Conservation (phyloP, 106 monocot species). For the Acorus gramineus region DNA sequence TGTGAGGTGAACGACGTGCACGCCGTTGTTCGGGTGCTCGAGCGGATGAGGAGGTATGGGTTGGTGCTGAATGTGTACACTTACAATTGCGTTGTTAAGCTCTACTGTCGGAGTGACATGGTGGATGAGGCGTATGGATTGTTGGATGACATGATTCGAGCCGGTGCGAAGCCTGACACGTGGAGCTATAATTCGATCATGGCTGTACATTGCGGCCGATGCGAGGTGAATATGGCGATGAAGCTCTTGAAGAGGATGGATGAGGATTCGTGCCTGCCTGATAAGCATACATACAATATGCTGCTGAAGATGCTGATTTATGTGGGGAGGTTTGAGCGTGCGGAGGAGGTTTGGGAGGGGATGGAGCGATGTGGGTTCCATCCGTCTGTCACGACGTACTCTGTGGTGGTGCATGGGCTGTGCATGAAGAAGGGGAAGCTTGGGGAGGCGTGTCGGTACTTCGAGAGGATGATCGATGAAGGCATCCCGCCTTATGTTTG, state of each 20-base stretch:
- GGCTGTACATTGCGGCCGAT: slow-evolving; percentile 46
- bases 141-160: slow-evolving; percentile 58
- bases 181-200: slow-evolving; percentile 82
- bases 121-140: slow-evolving; percentile 54
- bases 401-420: slow-evolving; percentile 86
- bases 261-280: slow-evolving; percentile 42
- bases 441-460: slow-evolving; percentile 54
- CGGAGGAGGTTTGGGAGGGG: slow-evolving; percentile 71
- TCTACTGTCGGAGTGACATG: slow-evolving; percentile 47
- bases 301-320: slow-evolving; percentile 80
- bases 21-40: slow-evolving; percentile 30
- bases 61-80: slow-evolving; percentile 63
- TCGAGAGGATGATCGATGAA: slow-evolving; percentile 83
- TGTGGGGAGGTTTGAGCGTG: slow-evolving; percentile 58
- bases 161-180: slow-evolving; percentile 45
- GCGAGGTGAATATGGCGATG: slow-evolving; percentile 61
- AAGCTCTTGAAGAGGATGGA: slow-evolving; percentile 61
- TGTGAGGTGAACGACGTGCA: slow-evolving; percentile 40
- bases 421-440: slow-evolving; percentile 61
- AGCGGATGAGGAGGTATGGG: slow-evolving; percentile 25
- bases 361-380: slow-evolving; percentile 61
- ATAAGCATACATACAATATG: slow-evolving; percentile 85
- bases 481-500: slow-evolving; percentile 80
- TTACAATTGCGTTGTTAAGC: slow-evolving; percentile 53
- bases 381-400: slow-evolving; percentile 54